Conservation (phyloP, 176 grass and related monocot species). For the Musa acuminata region DNA sequence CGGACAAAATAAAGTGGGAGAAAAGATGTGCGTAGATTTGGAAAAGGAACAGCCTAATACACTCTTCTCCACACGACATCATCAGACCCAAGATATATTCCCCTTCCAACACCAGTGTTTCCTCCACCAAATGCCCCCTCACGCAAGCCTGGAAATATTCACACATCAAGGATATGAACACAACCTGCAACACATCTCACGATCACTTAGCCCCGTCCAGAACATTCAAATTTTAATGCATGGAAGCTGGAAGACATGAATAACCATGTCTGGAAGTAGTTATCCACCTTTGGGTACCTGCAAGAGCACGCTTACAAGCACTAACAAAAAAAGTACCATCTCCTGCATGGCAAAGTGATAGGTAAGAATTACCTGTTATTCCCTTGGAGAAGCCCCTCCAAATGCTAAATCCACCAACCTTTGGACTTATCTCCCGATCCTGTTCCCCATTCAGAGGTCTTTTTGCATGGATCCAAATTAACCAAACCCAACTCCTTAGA, state of each 20-base stretch:
- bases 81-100: constrained; percentile 13
- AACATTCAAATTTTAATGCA: constrained; percentile 4
- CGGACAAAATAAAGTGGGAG: constrained; percentile 7
- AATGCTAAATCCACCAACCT: constrained; percentile 4
- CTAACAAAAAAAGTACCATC: constrained; percentile 9
- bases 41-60: background rate
- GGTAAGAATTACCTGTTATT: background rate
- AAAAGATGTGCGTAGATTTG: constrained; percentile 1
- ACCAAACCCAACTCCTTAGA: constrained; percentile 10
- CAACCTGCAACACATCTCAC: background rate
- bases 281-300: background rate
- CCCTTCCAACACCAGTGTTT: constrained; percentile 1
- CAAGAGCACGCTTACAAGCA: background rate
- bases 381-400: background rate
- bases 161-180: background rate
- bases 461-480: background rate
- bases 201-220: background rate
- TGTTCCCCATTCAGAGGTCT: background rate
- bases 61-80: constrained; percentile 4
- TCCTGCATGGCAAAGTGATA: background rate
- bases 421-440: background rate
- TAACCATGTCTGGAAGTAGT: background rate
- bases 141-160: background rate
- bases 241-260: background rate
- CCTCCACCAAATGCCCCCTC: too few species aligned